phyloP scores from a whole-genome alignment of 1,284 basidiomycete genomes.

The Ganoderma resinaceum region DNA sequence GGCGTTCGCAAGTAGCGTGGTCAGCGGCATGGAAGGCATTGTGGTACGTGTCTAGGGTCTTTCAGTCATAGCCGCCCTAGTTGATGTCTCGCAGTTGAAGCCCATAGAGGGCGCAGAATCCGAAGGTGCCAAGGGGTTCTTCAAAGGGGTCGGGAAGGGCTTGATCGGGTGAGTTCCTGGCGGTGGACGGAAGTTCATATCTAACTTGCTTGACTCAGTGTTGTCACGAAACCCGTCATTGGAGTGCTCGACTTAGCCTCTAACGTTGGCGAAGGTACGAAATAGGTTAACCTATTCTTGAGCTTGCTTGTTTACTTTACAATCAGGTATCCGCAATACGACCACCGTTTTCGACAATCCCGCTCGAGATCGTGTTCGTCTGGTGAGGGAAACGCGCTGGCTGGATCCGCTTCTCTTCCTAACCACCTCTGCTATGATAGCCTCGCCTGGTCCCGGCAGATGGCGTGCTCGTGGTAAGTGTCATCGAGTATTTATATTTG shows the following conservation, averaged over 20 bases:
- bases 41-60: slow-evolving; percentile 62
- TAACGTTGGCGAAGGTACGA: slow-evolving; percentile 90
- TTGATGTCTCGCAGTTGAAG: slow-evolving; percentile 60
- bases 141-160: slow-evolving; percentile 98
- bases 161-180: slow-evolving; percentile 81
- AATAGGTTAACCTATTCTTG: too few relatives aligned
- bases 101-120: slow-evolving; percentile 97
- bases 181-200: slow-evolving; percentile 11
- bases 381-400: slow-evolving; percentile 55
- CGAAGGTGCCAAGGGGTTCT: slow-evolving; percentile 95
- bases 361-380: slow-evolving; percentile 87
- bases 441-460: slow-evolving; percentile 90
- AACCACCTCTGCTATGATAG: slow-evolving; percentile 42
- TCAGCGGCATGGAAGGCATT: slow-evolving; percentile 96
- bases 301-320: not conserved
- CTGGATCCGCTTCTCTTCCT: not conserved
- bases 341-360: slow-evolving; percentile 98
- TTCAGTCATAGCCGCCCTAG: not conserved
- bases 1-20: slow-evolving; percentile 92
- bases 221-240: slow-evolving; percentile 95
- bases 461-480: slow-evolving; percentile 77
- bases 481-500: not conserved
- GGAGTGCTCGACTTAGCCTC: slow-evolving; percentile 97
- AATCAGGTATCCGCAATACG: slow-evolving; percentile 90
- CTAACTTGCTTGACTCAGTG: slow-evolving; percentile 52